Percentiles rank a stretch among this genome's conserved stretches.
These are phyloP conservation scores for Kluyveromyces siamensis DNA, from an alignment of 805 yeast genomes.

Conservation along the genomic window DNA sequence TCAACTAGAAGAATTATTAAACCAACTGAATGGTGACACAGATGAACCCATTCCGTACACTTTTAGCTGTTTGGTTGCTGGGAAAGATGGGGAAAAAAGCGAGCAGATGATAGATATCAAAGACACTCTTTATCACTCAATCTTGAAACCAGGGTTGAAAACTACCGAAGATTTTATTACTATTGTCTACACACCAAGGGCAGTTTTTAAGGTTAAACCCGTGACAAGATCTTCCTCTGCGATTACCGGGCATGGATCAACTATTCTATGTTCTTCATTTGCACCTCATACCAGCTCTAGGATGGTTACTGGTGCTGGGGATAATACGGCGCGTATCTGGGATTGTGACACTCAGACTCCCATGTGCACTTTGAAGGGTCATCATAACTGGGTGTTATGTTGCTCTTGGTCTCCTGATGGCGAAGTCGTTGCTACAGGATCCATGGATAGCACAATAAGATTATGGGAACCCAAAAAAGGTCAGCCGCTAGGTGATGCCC, in stretches of 20 bases:
- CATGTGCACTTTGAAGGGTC: constrained; percentile 69
- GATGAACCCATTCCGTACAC: constrained; percentile 90
- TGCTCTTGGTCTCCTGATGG: constrained; percentile 93
- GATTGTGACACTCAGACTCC: constrained; percentile 95
- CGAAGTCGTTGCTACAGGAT: constrained; percentile 84
- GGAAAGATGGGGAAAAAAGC: constrained; percentile 32
- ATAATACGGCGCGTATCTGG: constrained; percentile 93
- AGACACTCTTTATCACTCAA: constrained; percentile 68
- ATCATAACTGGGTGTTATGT: constrained; percentile 87
- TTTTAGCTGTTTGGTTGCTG: constrained; percentile 55
- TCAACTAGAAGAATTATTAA: constrained; percentile 81
- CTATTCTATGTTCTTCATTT: constrained; percentile 84
- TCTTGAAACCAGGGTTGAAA: constrained; percentile 76
- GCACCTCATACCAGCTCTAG: constrained; percentile 82
- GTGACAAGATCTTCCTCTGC: constrained; percentile 88
- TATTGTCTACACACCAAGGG: constrained; percentile 86
- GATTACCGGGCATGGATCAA: constrained; percentile 91
- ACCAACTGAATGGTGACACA: constrained; percentile 57
- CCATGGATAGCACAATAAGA: constrained; percentile 85
- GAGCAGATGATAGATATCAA: constrained; percentile 52
- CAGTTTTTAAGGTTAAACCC: constrained; percentile 86
- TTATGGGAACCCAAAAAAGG: constrained; percentile 82
- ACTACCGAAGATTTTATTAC: constrained; percentile 92
- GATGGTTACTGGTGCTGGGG: constrained; percentile 95
- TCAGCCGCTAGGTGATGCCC: constrained; percentile 58